Evolutionary conservation across 208 protist genomes (phyloP).

Genomic region (Acanthamoeba sp.): DNA sequence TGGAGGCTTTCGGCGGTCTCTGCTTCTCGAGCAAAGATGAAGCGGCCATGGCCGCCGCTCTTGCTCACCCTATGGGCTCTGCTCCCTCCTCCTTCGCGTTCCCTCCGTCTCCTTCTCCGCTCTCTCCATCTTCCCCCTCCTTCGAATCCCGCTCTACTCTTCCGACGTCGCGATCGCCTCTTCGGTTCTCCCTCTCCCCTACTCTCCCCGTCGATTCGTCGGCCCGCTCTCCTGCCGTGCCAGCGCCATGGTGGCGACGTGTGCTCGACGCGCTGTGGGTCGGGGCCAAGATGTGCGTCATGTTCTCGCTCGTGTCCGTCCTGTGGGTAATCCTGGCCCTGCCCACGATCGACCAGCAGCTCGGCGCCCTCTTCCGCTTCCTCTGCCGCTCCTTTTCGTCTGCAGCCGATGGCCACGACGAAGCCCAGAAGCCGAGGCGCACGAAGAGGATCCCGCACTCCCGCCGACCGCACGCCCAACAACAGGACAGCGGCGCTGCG

Average conservation of each 20-base stretch:
- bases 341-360: slow-evolving; percentile 32
- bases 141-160: neutral
- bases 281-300: slow-evolving; percentile 42
- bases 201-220: neutral
- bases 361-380: slow-evolving; percentile 5
- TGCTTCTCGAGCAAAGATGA: slow-evolving; percentile 14
- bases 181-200: neutral
- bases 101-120: neutral
- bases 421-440: neutral
- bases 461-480: neutral
- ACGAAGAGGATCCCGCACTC: neutral
- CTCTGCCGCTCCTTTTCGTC: neutral
- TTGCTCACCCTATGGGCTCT: neutral
- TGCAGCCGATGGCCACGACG: neutral
- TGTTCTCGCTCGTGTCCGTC: slow-evolving; percentile 14
- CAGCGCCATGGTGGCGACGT: neutral
- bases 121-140: neutral
- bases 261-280: neutral
- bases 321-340: slow-evolving; percentile 9
- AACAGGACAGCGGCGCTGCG: neutral
- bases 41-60: neutral
- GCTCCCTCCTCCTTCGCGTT: neutral
- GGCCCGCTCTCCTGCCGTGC: too few relatives aligned
- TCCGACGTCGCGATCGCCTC: neutral
- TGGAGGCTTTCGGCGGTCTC: neutral